phyloP scores from a whole-genome alignment of 208 protist species.

The Giardia muris region DNA sequence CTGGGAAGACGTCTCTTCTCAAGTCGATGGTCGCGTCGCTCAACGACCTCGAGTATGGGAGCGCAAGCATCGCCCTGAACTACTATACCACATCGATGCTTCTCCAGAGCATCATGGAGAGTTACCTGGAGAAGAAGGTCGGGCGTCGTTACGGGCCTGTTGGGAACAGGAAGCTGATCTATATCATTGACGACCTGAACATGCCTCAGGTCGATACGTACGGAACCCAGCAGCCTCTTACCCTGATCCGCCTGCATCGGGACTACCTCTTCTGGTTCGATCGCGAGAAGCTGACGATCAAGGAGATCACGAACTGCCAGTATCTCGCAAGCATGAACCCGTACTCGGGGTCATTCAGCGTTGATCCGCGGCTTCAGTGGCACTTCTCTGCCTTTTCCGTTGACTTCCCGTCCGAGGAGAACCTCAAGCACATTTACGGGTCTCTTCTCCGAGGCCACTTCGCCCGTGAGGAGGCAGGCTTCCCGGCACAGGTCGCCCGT shows the following conservation, averaged over 20 bases:
- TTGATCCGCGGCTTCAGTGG: constrained; percentile 75
- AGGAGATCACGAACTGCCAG: constrained; percentile 74
- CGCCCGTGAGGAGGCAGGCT: not conserved
- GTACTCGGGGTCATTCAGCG: constrained; percentile 83
- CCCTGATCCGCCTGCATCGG: constrained; percentile 77
- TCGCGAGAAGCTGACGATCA: constrained; percentile 66
- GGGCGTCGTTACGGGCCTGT: constrained; percentile 74
- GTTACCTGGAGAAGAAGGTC: constrained; percentile 80
- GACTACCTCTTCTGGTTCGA: constrained; percentile 92
- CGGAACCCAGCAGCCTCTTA: constrained; percentile 83
- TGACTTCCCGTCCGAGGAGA: constrained; percentile 66
- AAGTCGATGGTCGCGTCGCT: constrained; percentile 73
- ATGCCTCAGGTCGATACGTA: constrained; percentile 91
- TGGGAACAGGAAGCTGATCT: constrained; percentile 71
- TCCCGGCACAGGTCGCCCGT: not conserved
- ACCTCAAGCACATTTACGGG: constrained; percentile 52
- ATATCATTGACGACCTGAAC: constrained; percentile 90
- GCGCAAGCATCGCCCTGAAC: constrained; percentile 72
- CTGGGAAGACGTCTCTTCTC: constrained; percentile 83
- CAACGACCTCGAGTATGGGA: constrained; percentile 66
- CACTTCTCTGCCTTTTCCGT: constrained; percentile 83
- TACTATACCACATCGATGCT: constrained; percentile 67
- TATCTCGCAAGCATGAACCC: constrained; percentile 90
- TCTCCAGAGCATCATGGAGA: constrained; percentile 78
- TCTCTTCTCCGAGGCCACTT: constrained; percentile 14